Evolutionary conservation across 2,329 filamentous ascomycete genomes (phyloP).

Genomic region (Stenocarpella maydis): DNA sequence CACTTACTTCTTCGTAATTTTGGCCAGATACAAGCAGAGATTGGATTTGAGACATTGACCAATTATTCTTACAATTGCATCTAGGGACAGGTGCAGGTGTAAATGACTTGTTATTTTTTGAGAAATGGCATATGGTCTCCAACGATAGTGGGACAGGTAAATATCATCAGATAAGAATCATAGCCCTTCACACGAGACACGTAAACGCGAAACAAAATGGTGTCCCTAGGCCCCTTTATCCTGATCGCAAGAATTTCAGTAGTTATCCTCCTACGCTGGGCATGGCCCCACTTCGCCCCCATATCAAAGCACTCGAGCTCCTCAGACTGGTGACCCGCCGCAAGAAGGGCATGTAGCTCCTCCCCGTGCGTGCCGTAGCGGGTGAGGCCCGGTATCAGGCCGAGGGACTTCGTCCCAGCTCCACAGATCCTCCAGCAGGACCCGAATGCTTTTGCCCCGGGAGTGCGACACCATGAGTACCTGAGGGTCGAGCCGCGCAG

Average conservation of each 20-base stretch:
- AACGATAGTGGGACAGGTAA: neutral
- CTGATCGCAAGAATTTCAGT: conserved; percentile 16
- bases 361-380: neutral
- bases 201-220: neutral
- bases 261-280: conserved; percentile 16
- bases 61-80: too few relatives aligned
- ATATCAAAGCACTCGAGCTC: conserved; percentile 10
- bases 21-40: neutral
- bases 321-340: neutral
- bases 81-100: neutral
- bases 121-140: neutral
- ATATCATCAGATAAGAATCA: neutral
- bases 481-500: neutral
- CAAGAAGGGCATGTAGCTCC: neutral
- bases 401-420: neutral
- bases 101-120: neutral
- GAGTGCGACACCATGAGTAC: neutral
- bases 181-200: too few relatives aligned
- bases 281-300: neutral
- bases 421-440: neutral
- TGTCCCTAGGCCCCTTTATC: neutral
- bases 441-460: conserved; percentile 12
- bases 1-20: neutral
- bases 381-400: neutral
- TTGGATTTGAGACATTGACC: neutral